Percentiles rank a stretch among this genome's conserved stretches.
These are phyloP conservation scores for Candida michaelii DNA, from an alignment of 805 yeast genomes.

Conservation along the genomic window DNA sequence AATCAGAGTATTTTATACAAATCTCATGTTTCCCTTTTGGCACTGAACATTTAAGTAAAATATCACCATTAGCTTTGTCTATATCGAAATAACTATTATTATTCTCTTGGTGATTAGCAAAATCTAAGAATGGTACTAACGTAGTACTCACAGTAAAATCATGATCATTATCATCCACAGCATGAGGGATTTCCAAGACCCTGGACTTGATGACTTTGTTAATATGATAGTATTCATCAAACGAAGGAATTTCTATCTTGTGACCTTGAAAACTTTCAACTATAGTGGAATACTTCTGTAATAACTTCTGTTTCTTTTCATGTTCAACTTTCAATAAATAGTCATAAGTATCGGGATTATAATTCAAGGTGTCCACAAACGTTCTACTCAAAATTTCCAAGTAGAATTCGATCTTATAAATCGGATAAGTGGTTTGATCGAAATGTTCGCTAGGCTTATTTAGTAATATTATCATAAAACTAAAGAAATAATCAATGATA, in stretches of 20 bases:
- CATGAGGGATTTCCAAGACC: constrained; percentile 62
- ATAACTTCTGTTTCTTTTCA: constrained; percentile 9
- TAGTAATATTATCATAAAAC: constrained; percentile 19
- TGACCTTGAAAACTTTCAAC: constrained; percentile 9
- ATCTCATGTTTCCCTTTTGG: constrained; percentile 13
- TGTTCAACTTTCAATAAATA: constrained; percentile 9
- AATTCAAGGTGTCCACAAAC: constrained; percentile 9
- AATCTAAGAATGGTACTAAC: constrained; percentile 66
- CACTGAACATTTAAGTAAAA: constrained; percentile 59
- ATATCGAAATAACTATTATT: constrained; percentile 63
- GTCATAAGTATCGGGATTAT: constrained; percentile 8
- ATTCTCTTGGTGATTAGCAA: constrained; percentile 53
- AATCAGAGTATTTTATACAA: constrained; percentile 13
- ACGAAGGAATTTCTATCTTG: constrained; percentile 9
- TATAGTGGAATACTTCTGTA: constrained; percentile 14
- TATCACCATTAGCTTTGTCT: constrained; percentile 40
- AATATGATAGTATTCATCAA: constrained; percentile 23
- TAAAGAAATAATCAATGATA: constrained; percentile 24
- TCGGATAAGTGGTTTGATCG: constrained; percentile 4
- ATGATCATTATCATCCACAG: constrained; percentile 46
- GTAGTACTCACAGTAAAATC: constrained; percentile 43
- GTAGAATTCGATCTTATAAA: constrained; percentile 15
- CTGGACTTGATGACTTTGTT: constrained; percentile 55
- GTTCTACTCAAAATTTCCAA: constrained; percentile 22
- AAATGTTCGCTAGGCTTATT: constrained; percentile 2